phyloP scores from a whole-genome alignment of 495 filamentous ascomycete genomes.

The Penicillium alfredii region DNA sequence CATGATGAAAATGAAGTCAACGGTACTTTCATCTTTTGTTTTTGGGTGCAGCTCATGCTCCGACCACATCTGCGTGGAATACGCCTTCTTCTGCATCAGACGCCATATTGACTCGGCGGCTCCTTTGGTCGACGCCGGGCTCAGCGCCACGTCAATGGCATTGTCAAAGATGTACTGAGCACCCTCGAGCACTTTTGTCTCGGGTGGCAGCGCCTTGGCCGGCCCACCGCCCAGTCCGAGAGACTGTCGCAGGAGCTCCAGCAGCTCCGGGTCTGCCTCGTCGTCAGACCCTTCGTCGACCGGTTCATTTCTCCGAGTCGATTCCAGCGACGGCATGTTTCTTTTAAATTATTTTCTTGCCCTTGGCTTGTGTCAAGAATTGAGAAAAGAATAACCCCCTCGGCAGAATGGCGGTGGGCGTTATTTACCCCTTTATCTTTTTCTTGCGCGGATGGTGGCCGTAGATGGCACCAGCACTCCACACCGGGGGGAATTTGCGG shows the following conservation, averaged over 20 bases:
- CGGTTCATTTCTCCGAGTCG: constrained; percentile 8
- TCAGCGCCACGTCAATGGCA: constrained; percentile 83
- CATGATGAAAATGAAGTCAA: constrained; percentile 94
- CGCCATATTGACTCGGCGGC: constrained; percentile 73
- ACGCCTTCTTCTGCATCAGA: constrained; percentile 76
- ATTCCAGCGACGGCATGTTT: constrained; percentile 23
- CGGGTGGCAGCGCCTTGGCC: constrained; percentile 45
- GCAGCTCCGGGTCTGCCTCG: constrained; percentile 80
- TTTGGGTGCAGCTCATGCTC: constrained; percentile 88
- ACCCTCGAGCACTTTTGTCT: constrained; percentile 75
- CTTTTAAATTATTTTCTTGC: too few species aligned
- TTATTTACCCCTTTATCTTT: too few species aligned
- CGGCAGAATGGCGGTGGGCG: too few species aligned
- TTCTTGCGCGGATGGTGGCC: too few species aligned
- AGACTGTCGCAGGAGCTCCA: constrained; percentile 79
- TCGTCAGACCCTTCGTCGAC: constrained; percentile 59
- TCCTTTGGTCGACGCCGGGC: constrained; percentile 68
- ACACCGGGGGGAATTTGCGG: too few species aligned
- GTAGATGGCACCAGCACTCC: too few species aligned
- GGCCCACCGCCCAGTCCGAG: constrained; percentile 54
- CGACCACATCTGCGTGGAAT: constrained; percentile 80
- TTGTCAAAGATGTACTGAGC: constrained; percentile 90
- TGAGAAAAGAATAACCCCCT: too few species aligned
- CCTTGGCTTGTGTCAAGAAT: too few species aligned
- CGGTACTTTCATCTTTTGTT: constrained; percentile 63